Conservation (phyloP, 352 stramenopile species). For the Phytophthora megakarya region DNA sequence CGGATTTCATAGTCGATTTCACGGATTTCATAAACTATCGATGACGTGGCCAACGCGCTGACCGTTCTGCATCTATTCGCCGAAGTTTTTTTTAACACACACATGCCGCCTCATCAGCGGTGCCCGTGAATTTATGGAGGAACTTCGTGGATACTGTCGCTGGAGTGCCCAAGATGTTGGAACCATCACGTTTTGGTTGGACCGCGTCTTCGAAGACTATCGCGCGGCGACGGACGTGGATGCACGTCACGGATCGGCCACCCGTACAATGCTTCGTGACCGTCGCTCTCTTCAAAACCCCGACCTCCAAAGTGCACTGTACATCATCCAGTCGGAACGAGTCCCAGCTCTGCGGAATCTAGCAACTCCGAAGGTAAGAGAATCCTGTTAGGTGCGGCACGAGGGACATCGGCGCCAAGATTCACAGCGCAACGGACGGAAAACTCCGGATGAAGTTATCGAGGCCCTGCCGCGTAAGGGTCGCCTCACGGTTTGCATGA, state of each 20-base stretch:
- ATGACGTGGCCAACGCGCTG: no score
- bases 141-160: background rate
- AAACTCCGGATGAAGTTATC: conserved; percentile 5
- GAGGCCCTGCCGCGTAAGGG: background rate
- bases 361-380: no score
- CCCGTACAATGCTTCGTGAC: background rate
- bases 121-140: background rate
- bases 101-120: background rate
- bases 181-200: background rate
- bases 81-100: no score
- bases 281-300: background rate
- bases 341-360: no score
- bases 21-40: no score
- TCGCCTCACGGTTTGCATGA: conserved; percentile 6
- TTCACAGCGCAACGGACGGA: no score
- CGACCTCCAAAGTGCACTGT: background rate
- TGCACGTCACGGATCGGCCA: background rate
- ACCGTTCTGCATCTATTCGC: no score
- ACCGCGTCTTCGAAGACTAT: conserved; percentile 4
- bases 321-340: background rate
- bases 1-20: no score
- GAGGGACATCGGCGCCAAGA: no score
- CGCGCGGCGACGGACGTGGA: background rate
- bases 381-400: no score
- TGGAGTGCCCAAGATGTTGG: background rate